Evolutionary conservation across 768 basidiomycete species (phyloP).

Genomic region (Serendipita vermifera): DNA sequence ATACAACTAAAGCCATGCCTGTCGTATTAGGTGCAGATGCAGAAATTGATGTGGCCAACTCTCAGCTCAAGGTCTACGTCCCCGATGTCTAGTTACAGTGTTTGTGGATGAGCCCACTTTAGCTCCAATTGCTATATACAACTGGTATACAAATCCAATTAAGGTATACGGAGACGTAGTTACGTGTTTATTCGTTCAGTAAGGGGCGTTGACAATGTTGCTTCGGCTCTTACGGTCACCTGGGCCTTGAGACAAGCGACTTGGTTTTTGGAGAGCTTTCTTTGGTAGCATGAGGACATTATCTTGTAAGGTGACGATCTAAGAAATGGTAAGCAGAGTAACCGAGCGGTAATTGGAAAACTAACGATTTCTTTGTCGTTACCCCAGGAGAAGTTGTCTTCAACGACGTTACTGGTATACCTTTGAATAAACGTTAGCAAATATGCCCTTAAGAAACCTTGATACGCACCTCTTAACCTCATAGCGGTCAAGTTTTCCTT

Average conservation of each 20-base stretch:
- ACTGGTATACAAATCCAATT: too few relatives aligned
- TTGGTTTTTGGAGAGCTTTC: constrained; percentile 77
- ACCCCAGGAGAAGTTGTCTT: constrained; percentile 96
- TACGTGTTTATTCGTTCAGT: too few relatives aligned
- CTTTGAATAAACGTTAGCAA: constrained; percentile 20
- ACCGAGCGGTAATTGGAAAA: constrained; percentile 15
- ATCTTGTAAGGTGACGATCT: constrained; percentile 93
- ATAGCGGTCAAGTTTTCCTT: constrained; percentile 79
- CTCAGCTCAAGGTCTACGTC: background rate
- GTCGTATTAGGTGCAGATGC: background rate
- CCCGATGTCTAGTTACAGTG: background rate
- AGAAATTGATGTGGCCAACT: background rate
- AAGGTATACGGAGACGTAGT: too few relatives aligned
- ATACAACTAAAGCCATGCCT: background rate
- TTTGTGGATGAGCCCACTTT: too few relatives aligned
- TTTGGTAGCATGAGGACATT: constrained; percentile 91
- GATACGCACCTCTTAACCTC: constrained; percentile 68
- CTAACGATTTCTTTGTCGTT: constrained; percentile 92
- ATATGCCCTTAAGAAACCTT: background rate
- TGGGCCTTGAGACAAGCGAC: constrained; percentile 17
- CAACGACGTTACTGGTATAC: constrained; percentile 88
- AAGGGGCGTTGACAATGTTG: constrained; percentile 22
- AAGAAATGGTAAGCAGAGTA: constrained; percentile 10
- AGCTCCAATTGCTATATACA: too few relatives aligned
- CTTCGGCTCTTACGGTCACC: constrained; percentile 18